phyloP scores from a whole-genome alignment of 169 alveolate genomes.

The Eimeria falciformis region DNA sequence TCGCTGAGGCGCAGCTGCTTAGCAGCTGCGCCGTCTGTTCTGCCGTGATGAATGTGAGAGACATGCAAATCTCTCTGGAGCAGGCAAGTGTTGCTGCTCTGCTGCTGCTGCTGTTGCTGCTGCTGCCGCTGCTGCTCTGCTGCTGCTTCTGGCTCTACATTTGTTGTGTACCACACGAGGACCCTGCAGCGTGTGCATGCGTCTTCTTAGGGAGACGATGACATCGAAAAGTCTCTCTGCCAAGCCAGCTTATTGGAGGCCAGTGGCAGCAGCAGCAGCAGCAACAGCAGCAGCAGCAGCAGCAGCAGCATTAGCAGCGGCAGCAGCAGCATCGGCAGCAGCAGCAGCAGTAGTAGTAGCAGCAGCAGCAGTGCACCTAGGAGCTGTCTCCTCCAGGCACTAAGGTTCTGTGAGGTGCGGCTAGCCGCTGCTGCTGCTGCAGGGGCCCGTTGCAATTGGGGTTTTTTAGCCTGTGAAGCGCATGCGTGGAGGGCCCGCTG shows the following conservation, averaged over 20 bases:
- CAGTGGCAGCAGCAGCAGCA: not conserved
- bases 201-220: too few species aligned
- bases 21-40: not conserved
- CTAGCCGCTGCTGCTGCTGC: constrained; percentile 46
- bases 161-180: too few species aligned
- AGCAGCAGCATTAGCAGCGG: not conserved
- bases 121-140: not conserved
- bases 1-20: not conserved
- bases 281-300: not conserved
- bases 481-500: constrained; percentile 37
- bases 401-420: not conserved
- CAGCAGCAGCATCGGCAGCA: constrained; percentile 31
- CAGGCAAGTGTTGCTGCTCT: constrained; percentile 30
- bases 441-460: not conserved
- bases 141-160: not conserved
- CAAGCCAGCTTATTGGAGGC: too few species aligned
- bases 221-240: not conserved
- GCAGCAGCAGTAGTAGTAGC: not conserved
- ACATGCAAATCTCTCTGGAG: not conserved
- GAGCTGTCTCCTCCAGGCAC: not conserved
- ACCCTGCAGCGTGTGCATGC: too few species aligned
- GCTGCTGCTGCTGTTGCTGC: constrained; percentile 46
- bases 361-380: not conserved
- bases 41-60: not conserved
- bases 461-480: not conserved